Evolutionary conservation across 2,329 filamentous ascomycete species (phyloP).

Genomic region (Xylaria sp.): DNA sequence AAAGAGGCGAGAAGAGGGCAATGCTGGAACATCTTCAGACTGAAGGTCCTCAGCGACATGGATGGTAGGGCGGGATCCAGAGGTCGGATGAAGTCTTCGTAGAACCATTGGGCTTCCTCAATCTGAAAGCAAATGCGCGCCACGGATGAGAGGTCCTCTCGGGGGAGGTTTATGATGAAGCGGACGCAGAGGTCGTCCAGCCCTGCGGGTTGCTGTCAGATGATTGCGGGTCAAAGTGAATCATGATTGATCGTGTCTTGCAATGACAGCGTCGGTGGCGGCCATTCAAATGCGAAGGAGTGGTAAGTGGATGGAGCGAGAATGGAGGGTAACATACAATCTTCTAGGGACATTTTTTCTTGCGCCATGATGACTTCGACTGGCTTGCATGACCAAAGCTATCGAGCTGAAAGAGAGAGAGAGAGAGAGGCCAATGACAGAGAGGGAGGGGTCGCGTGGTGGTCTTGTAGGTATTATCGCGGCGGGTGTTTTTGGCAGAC

Average conservation of each 20-base stretch:
- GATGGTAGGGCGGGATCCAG: constrained; percentile 86
- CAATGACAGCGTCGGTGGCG: neutral
- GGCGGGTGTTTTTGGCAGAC: constrained; percentile 13
- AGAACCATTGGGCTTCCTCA: constrained; percentile 99
- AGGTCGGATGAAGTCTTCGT: constrained; percentile 98
- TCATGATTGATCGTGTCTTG: neutral
- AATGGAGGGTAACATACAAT: constrained; percentile 71
- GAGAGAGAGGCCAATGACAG: constrained; percentile 15
- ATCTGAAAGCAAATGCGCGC: constrained; percentile 98
- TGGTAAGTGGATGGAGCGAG: neutral
- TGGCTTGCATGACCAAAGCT: constrained; percentile 44
- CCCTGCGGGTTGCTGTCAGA: constrained; percentile 64
- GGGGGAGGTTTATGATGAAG: constrained; percentile 96
- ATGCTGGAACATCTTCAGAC: constrained; percentile 90
- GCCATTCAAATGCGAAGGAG: constrained; percentile 11
- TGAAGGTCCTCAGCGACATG: constrained; percentile 86
- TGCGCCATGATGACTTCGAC: constrained; percentile 73
- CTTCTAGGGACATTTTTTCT: constrained; percentile 86
- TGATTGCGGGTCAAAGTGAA: constrained; percentile 26
- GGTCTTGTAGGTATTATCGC: constrained; percentile 8
- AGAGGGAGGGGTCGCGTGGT: neutral
- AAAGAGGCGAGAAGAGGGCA: constrained; percentile 89
- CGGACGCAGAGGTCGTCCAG: constrained; percentile 97
- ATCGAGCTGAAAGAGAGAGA: constrained; percentile 1
- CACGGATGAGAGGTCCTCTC: constrained; percentile 88